Percentiles rank a stretch among this genome's conserved stretches.
These are phyloP conservation scores for Phaeosphaeria sp. DNA, from an alignment of 2,329 filamentous ascomycete genomes.

Conservation along the genomic window DNA sequence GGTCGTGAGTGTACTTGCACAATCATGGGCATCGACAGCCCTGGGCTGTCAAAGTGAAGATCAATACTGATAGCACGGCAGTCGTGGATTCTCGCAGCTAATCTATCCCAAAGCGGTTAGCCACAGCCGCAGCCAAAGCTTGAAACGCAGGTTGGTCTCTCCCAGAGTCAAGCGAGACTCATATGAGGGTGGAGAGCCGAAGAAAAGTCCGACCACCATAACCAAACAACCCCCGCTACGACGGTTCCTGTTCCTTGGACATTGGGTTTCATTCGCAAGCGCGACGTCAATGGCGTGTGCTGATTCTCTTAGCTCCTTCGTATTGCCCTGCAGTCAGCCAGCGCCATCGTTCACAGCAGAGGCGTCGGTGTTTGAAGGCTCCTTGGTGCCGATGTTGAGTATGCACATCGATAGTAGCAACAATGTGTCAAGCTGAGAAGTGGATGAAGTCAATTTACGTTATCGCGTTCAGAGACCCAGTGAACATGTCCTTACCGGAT, in stretches of 20 bases:
- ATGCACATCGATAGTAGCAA: not conserved
- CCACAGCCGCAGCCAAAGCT: slow-evolving; percentile 5
- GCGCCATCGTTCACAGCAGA: slow-evolving; percentile 1
- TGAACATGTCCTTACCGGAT: not conserved
- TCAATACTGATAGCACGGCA: slow-evolving; percentile 22
- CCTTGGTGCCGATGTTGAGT: slow-evolving; percentile 16
- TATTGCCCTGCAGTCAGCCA: slow-evolving; percentile 1
- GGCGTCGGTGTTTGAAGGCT: slow-evolving; percentile 13
- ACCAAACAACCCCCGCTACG: slow-evolving; percentile 5
- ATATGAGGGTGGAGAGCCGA: slow-evolving; percentile 35
- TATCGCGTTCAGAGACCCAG: not conserved
- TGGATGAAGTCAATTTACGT: not conserved
- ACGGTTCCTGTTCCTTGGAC: slow-evolving; percentile 1
- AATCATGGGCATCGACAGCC: slow-evolving; percentile 6
- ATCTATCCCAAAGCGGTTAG: slow-evolving; percentile 20
- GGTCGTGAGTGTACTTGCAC: not conserved
- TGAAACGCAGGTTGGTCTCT: slow-evolving; percentile 14
- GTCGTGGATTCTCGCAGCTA: slow-evolving; percentile 16
- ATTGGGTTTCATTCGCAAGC: slow-evolving; percentile 3
- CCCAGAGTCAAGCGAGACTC: slow-evolving; percentile 6
- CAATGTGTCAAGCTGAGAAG: not conserved
- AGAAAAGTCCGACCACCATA: slow-evolving; percentile 19
- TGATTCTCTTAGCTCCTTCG: slow-evolving; percentile 3
- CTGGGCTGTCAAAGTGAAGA: slow-evolving; percentile 12
- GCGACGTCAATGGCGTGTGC: slow-evolving; percentile 12